Evolutionary conservation across 176 grass and related monocot species (phyloP).

Genomic region (Tuctoria greenei): DNA sequence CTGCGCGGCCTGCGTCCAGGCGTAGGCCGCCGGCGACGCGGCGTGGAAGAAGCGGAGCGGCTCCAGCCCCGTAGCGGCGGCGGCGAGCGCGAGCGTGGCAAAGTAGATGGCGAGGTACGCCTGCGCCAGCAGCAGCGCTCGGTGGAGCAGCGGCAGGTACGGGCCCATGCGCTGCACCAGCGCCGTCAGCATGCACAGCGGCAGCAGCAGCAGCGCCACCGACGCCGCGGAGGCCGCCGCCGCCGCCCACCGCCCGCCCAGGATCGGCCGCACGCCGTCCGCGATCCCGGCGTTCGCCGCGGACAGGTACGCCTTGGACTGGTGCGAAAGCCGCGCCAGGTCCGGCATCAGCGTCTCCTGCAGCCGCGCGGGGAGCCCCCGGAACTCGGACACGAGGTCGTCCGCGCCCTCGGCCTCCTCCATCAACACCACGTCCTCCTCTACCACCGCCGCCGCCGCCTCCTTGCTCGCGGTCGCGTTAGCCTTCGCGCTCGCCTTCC

Average conservation of each 20-base stretch:
- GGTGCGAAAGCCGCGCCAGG: conserved; percentile 75
- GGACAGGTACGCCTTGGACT: conserved; percentile 82
- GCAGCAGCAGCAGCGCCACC: conserved; percentile 56
- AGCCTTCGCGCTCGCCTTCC: conserved; percentile 28
- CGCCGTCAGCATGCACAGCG: conserved; percentile 66
- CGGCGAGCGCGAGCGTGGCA: conserved; percentile 73
- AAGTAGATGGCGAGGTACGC: conserved; percentile 99
- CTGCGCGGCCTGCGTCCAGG: conserved; percentile 94
- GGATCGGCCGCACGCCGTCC: conserved; percentile 62
- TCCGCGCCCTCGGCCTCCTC: conserved; percentile 48
- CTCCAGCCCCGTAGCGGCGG: conserved; percentile 75
- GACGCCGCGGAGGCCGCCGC: conserved; percentile 56
- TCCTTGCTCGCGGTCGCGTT: conserved; percentile 23
- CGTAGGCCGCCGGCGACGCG: conserved; percentile 71
- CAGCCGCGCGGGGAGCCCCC: conserved; percentile 54
- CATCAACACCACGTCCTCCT: conserved; percentile 41
- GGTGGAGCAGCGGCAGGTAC: conserved; percentile 73
- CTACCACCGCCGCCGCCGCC: neutral
- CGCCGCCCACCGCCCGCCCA: conserved; percentile 66
- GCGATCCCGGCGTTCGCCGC: conserved; percentile 76
- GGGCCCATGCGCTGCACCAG: conserved; percentile 65
- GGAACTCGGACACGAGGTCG: conserved; percentile 76
- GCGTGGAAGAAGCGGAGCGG: conserved; percentile 96
- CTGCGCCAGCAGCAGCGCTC: conserved; percentile 75
- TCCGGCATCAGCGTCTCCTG: conserved; percentile 78